Evolutionary conservation across 257 asterid species (phyloP).

Genomic region (Linderniella brevidens): DNA sequence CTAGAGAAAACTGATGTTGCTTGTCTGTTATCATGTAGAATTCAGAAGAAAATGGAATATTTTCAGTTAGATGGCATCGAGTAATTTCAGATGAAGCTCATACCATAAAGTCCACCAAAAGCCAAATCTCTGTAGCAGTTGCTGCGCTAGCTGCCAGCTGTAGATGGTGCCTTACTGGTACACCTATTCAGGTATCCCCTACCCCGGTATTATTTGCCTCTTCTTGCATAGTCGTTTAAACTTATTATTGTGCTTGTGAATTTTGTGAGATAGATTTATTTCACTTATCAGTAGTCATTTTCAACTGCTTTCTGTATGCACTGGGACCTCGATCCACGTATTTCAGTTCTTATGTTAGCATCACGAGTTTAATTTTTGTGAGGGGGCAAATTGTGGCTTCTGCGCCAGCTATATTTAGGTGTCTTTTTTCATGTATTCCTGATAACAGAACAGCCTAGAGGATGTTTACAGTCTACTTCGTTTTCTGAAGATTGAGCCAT

Average conservation of each 20-base stretch:
- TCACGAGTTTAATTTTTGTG: slow-evolving; percentile 9
- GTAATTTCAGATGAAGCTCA: slow-evolving; percentile 96
- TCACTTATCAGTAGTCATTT: slow-evolving; percentile 1
- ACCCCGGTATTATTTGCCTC: slow-evolving; percentile 1
- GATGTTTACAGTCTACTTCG: slow-evolving; percentile 90
- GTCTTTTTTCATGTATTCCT: slow-evolving; percentile 3
- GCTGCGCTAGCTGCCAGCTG: slow-evolving; percentile 74
- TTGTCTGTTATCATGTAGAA: slow-evolving; percentile 26
- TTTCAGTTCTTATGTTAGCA: slow-evolving; percentile 3
- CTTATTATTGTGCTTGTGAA: slow-evolving; percentile 2
- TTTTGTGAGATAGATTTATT: slow-evolving; percentile 5
- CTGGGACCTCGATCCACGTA: background rate
- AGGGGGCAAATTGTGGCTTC: background rate
- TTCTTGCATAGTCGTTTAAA: slow-evolving; percentile 6
- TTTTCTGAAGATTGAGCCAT: slow-evolving; percentile 89
- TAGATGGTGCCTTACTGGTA: slow-evolving; percentile 98
- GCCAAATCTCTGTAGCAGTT: slow-evolving; percentile 86
- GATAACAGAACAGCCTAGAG: slow-evolving; percentile 81
- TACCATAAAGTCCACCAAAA: slow-evolving; percentile 87
- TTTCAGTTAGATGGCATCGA: slow-evolving; percentile 78
- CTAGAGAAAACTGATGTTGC: background rate
- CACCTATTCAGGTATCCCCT: slow-evolving; percentile 80
- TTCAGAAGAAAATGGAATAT: slow-evolving; percentile 60
- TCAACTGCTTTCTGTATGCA: too few relatives aligned
- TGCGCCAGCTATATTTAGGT: too few relatives aligned